Conservation (phyloP, 2,329 filamentous ascomycete genomes). For the Venturia carpophila region DNA sequence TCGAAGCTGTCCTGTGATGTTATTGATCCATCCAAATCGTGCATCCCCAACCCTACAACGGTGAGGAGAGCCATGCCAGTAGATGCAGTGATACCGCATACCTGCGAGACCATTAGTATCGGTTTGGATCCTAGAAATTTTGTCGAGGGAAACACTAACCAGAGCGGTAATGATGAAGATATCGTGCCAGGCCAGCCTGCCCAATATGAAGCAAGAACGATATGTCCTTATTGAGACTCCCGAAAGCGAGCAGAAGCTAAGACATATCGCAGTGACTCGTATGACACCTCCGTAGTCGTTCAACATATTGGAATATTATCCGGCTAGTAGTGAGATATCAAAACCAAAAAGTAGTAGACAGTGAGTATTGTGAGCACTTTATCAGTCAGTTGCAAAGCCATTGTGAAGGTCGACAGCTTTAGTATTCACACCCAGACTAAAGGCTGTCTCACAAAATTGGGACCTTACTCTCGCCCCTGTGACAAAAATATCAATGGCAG, state of each 20-base stretch:
- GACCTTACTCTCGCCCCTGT: not conserved
- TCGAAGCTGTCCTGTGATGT: not conserved
- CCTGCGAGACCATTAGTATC: not conserved
- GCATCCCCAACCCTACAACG: not conserved
- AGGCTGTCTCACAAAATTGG: not conserved
- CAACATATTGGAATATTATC: not conserved
- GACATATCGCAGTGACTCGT: not conserved
- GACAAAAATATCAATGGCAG: not conserved
- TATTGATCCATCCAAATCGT: not conserved
- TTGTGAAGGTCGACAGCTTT: not conserved
- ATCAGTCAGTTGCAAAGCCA: not conserved
- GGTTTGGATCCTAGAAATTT: not conserved
- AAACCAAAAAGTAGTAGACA: not conserved
- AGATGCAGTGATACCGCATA: not conserved
- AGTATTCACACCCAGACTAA: not conserved
- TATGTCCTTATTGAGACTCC: not conserved
- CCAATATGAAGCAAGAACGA: not conserved
- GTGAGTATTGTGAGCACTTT: not conserved
- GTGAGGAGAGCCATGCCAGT: conserved; percentile 5
- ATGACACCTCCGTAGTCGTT: not conserved
- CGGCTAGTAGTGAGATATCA: not conserved
- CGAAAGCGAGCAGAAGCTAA: not conserved
- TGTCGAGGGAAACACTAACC: not conserved
- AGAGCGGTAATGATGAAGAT: not conserved
- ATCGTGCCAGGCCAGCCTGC: conserved; percentile 1